Base-by-base conservation (phyloP, 441 rosid species). In the Pelargonium fulgidum region DNA sequence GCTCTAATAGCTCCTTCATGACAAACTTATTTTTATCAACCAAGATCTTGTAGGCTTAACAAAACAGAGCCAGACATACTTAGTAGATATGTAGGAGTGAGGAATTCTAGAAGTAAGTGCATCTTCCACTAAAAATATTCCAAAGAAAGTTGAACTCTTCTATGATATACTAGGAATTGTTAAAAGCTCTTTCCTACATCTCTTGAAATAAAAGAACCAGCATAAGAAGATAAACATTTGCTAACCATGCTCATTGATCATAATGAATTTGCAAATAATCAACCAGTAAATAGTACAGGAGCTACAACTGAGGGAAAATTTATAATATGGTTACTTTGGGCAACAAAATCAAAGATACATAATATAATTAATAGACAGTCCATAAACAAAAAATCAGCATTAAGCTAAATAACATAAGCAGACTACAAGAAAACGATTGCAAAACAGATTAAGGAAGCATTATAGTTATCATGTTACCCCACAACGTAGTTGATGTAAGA, bases 401-500 rank as follows among this genome's bases (percentile, higher is more conserved):
- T 54, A 14, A 16, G 61, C 61, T 24, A 54, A 7, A 54, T 54
- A 2, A 7, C 3, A 14, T 5, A 48, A 47, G 52, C n/a, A 47
- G 52, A 47, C 52, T 48, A 12, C 16, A 48, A 48, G n/a, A 50
- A n/a, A 50, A 16, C 19, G n/a, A 50, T 7, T 8, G 19, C 4
- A 14, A 52, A 52, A 52, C 22, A 52, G 24, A 54, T 7, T 4
- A 14, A 54, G 19, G 22, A 17, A 54, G 63, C n/a, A 58, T 58
- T 2, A 11, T 58, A 58, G 63, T 58, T 8, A 11, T 19, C 11
- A 58, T 7, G 29, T 58, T 82, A 95, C 99, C 98, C 99, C 99
- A 84, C 99, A 92, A 9, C 90, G 89, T 48, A 95, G 82, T 78
- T 92, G 98, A 75, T 95, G 99, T 64, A 92, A 82, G 73, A 86